These are phyloP conservation scores for Stachybotrys echinatus DNA, from an alignment of 2,329 filamentous ascomycete genomes.

Conservation along the genomic window DNA sequence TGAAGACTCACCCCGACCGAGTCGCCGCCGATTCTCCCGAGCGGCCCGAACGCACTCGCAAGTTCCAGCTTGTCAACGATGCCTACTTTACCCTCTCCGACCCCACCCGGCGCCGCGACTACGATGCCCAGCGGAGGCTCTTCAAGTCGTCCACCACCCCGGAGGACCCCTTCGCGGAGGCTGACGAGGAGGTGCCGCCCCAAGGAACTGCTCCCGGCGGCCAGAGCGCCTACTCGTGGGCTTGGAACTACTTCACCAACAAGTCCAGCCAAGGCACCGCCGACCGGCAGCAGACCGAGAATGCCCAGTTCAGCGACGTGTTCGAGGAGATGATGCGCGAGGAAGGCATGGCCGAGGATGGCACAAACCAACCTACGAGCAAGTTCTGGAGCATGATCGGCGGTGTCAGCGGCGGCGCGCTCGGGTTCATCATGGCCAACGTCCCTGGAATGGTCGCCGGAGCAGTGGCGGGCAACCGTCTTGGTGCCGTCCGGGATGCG, in stretches of 20 bases:
- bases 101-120: conserved; percentile 68
- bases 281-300: conserved; percentile 49
- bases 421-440: conserved; percentile 95
- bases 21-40: conserved; percentile 81
- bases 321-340: conserved; percentile 90
- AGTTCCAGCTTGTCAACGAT: conserved; percentile 89
- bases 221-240: conserved; percentile 67
- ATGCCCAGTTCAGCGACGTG: conserved; percentile 80
- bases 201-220: conserved; percentile 28
- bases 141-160: conserved; percentile 20
- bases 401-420: conserved; percentile 77
- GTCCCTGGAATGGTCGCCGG: conserved; percentile 84
- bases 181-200: conserved; percentile 35
- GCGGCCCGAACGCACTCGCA: conserved; percentile 72
- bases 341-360: conserved; percentile 73
- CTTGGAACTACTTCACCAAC: conserved; percentile 56
- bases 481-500: conserved; percentile 85
- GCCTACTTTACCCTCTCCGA: conserved; percentile 92
- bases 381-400: conserved; percentile 87
- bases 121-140: conserved; percentile 60
- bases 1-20: conserved; percentile 91
- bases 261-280: conserved; percentile 22
- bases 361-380: conserved; percentile 53
- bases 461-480: conserved; percentile 82
- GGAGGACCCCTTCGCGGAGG: conserved; percentile 41